Percentiles rank a stretch among this genome's conserved stretches.
Evolutionary conservation across 2,329 filamentous ascomycete species (phyloP).

Genomic region (Fusarium ambrosium): DNA sequence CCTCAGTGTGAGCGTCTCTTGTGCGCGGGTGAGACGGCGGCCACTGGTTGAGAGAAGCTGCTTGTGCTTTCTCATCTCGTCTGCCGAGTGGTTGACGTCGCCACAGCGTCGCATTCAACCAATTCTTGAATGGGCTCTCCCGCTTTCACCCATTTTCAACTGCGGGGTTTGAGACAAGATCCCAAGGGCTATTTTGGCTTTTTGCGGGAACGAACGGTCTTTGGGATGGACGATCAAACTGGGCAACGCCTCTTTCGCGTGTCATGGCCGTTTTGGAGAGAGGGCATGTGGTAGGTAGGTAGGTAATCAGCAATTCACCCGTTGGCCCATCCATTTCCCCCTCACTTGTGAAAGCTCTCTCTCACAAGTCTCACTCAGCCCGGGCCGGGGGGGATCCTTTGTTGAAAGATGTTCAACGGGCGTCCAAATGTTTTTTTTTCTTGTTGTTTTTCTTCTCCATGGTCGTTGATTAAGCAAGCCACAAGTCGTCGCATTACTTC

Average conservation of each 20-base stretch:
- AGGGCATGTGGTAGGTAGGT: background rate
- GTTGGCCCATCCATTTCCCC: constrained; percentile 5
- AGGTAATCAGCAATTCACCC: constrained; percentile 19
- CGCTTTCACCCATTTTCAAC: background rate
- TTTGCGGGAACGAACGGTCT: background rate
- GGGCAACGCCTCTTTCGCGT: constrained; percentile 5
- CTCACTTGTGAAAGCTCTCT: background rate
- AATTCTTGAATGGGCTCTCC: constrained; percentile 11
- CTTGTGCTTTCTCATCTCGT: background rate
- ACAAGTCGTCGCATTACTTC: constrained; percentile 2
- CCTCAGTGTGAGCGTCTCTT: background rate
- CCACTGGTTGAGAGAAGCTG: constrained; percentile 15
- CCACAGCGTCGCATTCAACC: constrained; percentile 37
- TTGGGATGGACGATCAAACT: constrained; percentile 21
- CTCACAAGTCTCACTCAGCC: background rate
- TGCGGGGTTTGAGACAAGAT: constrained; percentile 29
- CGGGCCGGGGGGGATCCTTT: background rate
- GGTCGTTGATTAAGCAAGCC: constrained; percentile 6
- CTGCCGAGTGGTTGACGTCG: constrained; percentile 13
- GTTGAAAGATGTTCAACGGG: background rate
- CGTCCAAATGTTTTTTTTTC: background rate
- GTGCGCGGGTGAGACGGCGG: background rate
- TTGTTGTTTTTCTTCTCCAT: background rate
- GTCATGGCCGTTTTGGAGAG: constrained; percentile 27
- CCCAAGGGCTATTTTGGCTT: constrained; percentile 13